Base-by-base conservation (phyloP, 1,284 basidiomycete species). In the Naganishia cerealis region DNA sequence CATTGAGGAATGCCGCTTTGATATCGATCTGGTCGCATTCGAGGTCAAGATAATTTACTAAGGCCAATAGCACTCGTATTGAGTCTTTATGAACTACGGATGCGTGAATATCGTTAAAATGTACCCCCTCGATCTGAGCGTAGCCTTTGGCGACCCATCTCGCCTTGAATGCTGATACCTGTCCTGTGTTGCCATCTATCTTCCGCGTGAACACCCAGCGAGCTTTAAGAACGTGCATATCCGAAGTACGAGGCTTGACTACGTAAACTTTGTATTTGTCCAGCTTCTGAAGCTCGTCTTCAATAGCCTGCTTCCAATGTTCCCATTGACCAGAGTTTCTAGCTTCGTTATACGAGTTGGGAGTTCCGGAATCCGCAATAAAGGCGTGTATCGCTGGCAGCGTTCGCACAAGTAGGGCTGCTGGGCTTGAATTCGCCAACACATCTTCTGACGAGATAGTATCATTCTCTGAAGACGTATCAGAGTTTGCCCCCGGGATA, bases 71-170 rank as follows among this genome's bases (percentile, higher is more conserved):
- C 3, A 73, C 53, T 33, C 72, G 59, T 15, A 73, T 67, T 15
- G 71, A 66, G 62, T 73, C 71, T 56, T 73, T 73, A 67, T 73
- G 73, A 0, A 69, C 73, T 36, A 75, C 74, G 26, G 70, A 57
- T 10, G 71, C 62, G 46, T 57, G 72, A 36, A 66, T 36, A 21
- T 74, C 73, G 39, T 71, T 70, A 59, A 63, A 73, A 57, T 75
- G 70, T 13, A 72, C 4, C 0, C 83, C 82, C 24, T 73, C 76
- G 1, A 78, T 68, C 65, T 83, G 82, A 7, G 61, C 62, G 55
- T 59, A 75, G 1, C 75, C 75, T 54, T 72, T 71, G 7, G 76
- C 76, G 7, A 75, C 73, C 16, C 74, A 59, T 5, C 76, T 46
- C 10, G 72, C 75, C 67, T 75, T 84, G 71, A 76, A 80, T 15